A percentile compares a stretch with the other conserved stretches of the same genome.
These are phyloP conservation scores for Hypoxylon sp. DNA, from an alignment of 2,329 filamentous ascomycete genomes.

Conservation along the genomic window DNA sequence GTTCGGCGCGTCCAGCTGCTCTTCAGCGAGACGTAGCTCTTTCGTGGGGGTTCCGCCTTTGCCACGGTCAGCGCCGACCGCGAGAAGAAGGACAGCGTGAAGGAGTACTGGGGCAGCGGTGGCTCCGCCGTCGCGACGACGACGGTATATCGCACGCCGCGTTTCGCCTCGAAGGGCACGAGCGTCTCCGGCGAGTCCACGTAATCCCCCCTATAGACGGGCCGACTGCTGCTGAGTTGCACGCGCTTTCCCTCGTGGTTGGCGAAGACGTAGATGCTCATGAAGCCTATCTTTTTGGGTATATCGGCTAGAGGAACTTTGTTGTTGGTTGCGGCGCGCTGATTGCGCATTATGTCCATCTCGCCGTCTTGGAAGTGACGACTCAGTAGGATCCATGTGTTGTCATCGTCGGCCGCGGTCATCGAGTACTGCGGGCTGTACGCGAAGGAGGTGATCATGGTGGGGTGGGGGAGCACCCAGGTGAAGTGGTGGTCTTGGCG, in stretches of 20 bases:
- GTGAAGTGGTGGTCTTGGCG: slow-evolving; percentile 90
- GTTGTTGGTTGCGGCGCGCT: slow-evolving; percentile 42
- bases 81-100: slow-evolving; percentile 87
- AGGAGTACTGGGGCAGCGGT: slow-evolving; percentile 77
- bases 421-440: slow-evolving; percentile 79
- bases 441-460: slow-evolving; percentile 63
- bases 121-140: slow-evolving; percentile 83
- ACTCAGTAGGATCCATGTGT: slow-evolving; percentile 84
- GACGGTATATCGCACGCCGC: slow-evolving; percentile 59
- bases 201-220: slow-evolving; percentile 79
- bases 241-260: slow-evolving; percentile 74
- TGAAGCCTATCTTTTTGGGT: slow-evolving; percentile 75
- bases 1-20: slow-evolving; percentile 80
- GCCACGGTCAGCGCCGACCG: slow-evolving; percentile 67
- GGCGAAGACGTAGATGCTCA: slow-evolving; percentile 84
- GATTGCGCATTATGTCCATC: slow-evolving; percentile 61
- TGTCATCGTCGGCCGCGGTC: slow-evolving; percentile 63
- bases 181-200: slow-evolving; percentile 95
- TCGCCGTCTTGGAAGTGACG: slow-evolving; percentile 83
- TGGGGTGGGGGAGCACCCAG: slow-evolving; percentile 70
- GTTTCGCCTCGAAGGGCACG: slow-evolving; percentile 70
- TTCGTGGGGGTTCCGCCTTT: slow-evolving; percentile 68
- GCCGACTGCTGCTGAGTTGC: slow-evolving; percentile 75
- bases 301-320: slow-evolving; percentile 50
- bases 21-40: slow-evolving; percentile 64